Evolutionary conservation across 176 grass and related monocot genomes (phyloP), one percentile per base, ranked within the genome.

Genomic region (Poa annua): DNA sequence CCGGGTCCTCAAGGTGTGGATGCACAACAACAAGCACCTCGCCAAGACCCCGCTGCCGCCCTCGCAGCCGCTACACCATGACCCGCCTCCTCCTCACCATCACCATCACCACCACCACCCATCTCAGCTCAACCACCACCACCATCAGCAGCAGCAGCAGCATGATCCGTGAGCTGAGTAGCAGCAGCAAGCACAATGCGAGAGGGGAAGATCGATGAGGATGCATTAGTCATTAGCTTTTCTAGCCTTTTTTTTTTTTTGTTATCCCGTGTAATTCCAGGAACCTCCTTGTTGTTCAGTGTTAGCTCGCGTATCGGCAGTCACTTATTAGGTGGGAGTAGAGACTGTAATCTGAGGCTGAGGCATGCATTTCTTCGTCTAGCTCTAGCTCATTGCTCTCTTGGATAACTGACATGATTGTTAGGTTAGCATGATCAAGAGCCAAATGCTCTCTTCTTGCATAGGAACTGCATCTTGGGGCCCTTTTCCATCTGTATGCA

Each of bases 1-100:
- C n/a, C 93, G 90, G 42, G 96, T 99, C 33, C 86, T 99, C 76
- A 98, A 98, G 91, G 96, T 98, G 77, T 98, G 96, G 96, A 98
- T 98, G 93, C 92, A 99, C 85, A 99, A 99, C 82, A 96, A 99
- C 85, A 99, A 96, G 86, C 91, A 88, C 90, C 88, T 85, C 89
- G 75, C 88, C 78, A 89, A 83, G 74, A 76, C 74, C 4, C 33
- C 87, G 13, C 35, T 0, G 3, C 14, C 83, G 1, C 61, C 79
- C 29, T 62, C 66, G 26, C 83, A 49, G 57, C 53, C 48, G 7
- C 35, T 50, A 20, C 42, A 80, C 76, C 75, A 73, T 0, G 14
- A 72, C 42, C 32, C 62, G 47, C 73, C 65, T 13, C 70, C 44
- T 6, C 65, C 6, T 0, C 69, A 8, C 6, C 68, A 48, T 12